Conservation (phyloP, 805 yeast species). For the Pichia pseudocactophila region DNA sequence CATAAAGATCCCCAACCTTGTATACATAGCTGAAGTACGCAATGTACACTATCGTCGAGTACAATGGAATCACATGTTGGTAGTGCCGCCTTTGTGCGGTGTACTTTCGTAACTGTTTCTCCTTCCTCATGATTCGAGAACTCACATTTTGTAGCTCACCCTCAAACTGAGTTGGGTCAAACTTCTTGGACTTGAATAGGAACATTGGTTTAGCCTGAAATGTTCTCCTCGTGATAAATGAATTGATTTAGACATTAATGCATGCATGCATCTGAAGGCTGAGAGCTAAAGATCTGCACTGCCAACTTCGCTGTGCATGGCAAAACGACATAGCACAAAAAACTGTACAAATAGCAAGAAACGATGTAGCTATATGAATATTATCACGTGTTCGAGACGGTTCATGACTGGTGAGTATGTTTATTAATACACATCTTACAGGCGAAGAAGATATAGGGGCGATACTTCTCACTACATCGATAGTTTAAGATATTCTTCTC, state of each 20-base stretch:
- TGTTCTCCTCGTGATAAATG: background rate
- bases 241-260: background rate
- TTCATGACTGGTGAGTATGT: no score
- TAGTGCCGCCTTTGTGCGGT: slow-evolving; percentile 13
- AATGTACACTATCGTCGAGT: slow-evolving; percentile 18
- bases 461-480: no score
- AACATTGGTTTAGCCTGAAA: no score
- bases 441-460: no score
- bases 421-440: no score
- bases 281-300: no score
- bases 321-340: no score
- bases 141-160: slow-evolving; percentile 33
- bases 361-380: no score
- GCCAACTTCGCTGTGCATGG: no score
- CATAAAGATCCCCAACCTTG: background rate
- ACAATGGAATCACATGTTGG: slow-evolving; percentile 13
- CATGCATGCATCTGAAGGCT: background rate
- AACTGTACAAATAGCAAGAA: no score
- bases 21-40: slow-evolving; percentile 19
- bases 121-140: slow-evolving; percentile 25
- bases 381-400: no score
- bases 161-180: slow-evolving; percentile 38
- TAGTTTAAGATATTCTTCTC: no score
- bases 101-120: slow-evolving; percentile 16
- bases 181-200: slow-evolving; percentile 23